A percentile compares a stretch with the other conserved stretches of the same genome.
Conservation (phyloP, 306 rosid genomes). For the Castanea mollissima region DNA sequence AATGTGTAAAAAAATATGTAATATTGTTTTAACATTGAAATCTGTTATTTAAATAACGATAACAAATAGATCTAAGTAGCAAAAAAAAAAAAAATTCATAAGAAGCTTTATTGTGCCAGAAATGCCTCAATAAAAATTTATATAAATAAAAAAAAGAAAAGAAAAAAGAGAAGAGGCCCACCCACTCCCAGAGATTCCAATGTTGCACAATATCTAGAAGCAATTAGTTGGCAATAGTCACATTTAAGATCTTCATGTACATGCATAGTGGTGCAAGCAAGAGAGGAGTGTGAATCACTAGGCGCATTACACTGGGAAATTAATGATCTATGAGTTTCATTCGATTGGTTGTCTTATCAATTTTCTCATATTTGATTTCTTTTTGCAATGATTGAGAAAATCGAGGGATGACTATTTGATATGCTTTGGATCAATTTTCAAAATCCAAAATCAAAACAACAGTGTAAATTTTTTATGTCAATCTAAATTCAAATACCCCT, state of each 20-base stretch:
- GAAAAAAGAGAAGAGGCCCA: background rate
- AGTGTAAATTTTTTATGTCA: no score
- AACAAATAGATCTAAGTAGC: no score
- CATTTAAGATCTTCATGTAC: background rate
- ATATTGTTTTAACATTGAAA: no score
- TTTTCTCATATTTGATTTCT: background rate
- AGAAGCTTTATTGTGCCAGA: constrained; percentile 14
- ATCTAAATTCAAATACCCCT: no score
- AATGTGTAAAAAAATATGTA: no score
- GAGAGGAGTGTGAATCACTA: background rate
- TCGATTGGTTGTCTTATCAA: background rate
- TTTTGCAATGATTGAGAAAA: background rate
- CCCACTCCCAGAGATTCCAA: background rate
- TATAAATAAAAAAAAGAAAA: no score
- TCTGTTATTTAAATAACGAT: no score
- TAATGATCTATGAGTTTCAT: background rate
- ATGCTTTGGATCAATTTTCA: no score
- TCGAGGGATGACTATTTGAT: background rate
- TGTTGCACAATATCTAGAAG: background rate
- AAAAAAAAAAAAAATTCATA: background rate
- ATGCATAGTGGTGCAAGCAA: background rate
- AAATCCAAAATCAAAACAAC: no score
- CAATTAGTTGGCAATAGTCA: background rate
- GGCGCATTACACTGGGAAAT: background rate
- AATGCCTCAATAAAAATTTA: background rate